Base-by-base conservation (phyloP, 352 stramenopile species). In the Globisporangium middletonii region DNA sequence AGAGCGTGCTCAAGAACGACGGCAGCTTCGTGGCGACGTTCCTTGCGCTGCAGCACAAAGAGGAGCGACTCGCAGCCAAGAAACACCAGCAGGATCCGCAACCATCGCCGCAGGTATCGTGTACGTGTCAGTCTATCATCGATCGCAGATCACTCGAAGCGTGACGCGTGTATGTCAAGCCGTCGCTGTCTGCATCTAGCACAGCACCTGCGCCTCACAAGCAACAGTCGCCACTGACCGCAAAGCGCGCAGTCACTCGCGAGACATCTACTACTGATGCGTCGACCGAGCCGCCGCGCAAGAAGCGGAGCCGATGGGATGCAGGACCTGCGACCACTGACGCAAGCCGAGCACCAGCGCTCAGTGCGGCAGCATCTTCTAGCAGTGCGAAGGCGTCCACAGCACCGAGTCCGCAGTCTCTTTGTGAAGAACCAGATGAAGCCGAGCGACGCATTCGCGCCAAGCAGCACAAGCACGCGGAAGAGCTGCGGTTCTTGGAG, bases 1-100 rank as follows among this genome's bases (percentile, higher is more conserved):
- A 57, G 37, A 66, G 60, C 35, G 60, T 66, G 41, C 16, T 35
- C 30, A 66, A 63, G 35, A 64, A 64, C 46, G 59, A 64, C n/a
- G 59, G 59, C 16, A 64, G 59, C 45, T 64, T 64, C 59, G 56
- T 64, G 59, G 59, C 51, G 53, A 64, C 51, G 9, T 64, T 64
- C 44, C 59, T 64, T 12, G 59, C 59, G 50, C 57, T 63, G 50
- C 57, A 63, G 57, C 57, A 63, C 38, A 63, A 65, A 49, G 52
- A 65, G 28, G 52, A 55, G 46, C 59, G 53, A 6, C 52, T 43
- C 23, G 38, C 30, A 26, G 9, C 7, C 2, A 47, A 13, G 9
- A 35, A 15, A 30, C 46, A 53, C 27, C 44, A 60, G 37, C 23
- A 49, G 43, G 51, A 50, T 46, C 50, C 26, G n/a, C 28, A 28